Conservation (phyloP, 2,329 filamentous ascomycete species). For the Neopestalotiopsis sp. region DNA sequence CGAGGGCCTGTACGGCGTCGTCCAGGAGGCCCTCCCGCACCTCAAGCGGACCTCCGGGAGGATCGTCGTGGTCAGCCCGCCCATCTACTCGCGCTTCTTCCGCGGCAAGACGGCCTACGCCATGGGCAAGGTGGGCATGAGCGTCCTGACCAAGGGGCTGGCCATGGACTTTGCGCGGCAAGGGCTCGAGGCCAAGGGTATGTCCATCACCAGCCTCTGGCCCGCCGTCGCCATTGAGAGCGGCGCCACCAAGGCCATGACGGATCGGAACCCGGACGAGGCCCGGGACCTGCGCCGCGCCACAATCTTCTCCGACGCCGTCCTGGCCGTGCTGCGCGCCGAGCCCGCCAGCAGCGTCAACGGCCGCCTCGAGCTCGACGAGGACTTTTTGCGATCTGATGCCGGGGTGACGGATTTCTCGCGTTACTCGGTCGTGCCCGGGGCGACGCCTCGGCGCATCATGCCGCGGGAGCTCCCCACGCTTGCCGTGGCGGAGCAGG, state of each 20-base stretch:
- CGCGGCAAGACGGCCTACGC: conserved; percentile 86
- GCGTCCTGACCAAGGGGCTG: conserved; percentile 78
- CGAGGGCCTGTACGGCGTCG: conserved; percentile 74
- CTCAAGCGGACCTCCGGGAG: conserved; percentile 61
- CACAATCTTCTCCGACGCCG: conserved; percentile 80
- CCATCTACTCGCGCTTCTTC: conserved; percentile 86
- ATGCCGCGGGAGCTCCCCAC: conserved; percentile 76
- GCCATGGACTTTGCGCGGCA: conserved; percentile 81
- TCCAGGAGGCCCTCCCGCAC: conserved; percentile 73
- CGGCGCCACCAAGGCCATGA: conserved; percentile 68
- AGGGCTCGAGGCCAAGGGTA: conserved; percentile 56
- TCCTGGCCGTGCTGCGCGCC: conserved; percentile 71
- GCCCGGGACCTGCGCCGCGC: conserved; percentile 68
- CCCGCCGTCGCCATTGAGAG: conserved; percentile 78
- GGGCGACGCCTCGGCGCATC: conserved; percentile 67
- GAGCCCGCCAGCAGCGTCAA: conserved; percentile 65
- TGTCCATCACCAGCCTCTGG: conserved; percentile 85
- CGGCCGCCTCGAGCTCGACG: conserved; percentile 75
- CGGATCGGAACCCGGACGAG: conserved; percentile 47
- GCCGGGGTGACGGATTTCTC: conserved; percentile 72
- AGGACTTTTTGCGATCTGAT: conserved; percentile 76
- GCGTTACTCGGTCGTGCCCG: conserved; percentile 66
- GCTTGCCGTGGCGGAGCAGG: conserved; percentile 76
- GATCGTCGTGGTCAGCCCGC: conserved; percentile 80
- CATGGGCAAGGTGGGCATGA: conserved; percentile 80